Evolutionary conservation across 495 filamentous ascomycete genomes (phyloP).

Genomic region (Chaetomium cochliodes): DNA sequence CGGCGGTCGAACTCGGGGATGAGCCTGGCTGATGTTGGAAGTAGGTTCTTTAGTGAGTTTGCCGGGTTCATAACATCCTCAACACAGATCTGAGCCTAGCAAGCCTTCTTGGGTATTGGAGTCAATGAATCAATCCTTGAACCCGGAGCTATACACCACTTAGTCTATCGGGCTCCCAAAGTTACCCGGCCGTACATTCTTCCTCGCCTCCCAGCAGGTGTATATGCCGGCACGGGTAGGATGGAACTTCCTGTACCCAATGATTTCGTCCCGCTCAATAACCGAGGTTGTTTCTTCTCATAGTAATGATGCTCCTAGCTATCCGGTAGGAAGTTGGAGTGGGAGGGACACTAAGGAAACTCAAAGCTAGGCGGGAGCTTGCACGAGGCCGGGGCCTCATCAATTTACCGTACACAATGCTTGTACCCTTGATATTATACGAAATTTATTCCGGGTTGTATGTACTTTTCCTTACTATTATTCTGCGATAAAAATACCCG

Average conservation of each 20-base stretch:
- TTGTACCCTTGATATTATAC: too few species aligned
- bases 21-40: constrained; percentile 75
- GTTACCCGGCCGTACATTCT: constrained; percentile 79
- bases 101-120: constrained; percentile 96
- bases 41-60: constrained; percentile 60
- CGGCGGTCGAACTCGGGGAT: constrained; percentile 86
- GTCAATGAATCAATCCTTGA: constrained; percentile 80
- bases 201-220: constrained; percentile 67
- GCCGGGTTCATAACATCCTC: constrained; percentile 77
- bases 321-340: too few species aligned
- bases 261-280: too few species aligned
- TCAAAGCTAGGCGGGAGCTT: too few species aligned
- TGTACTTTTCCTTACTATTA: too few species aligned
- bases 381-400: too few species aligned
- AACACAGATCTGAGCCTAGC: constrained; percentile 80
- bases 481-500: too few species aligned
- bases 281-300: too few species aligned
- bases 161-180: constrained; percentile 92
- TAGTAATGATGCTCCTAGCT: too few species aligned
- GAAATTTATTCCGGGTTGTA: too few species aligned
- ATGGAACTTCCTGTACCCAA: constrained; percentile 70
- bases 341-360: too few species aligned
- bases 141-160: constrained; percentile 75
- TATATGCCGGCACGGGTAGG: constrained; percentile 83
- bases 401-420: too few species aligned